These are phyloP conservation scores for Microbotryomycetes sp. DNA, from an alignment of 1,284 basidiomycete species.

Conservation along the genomic window DNA sequence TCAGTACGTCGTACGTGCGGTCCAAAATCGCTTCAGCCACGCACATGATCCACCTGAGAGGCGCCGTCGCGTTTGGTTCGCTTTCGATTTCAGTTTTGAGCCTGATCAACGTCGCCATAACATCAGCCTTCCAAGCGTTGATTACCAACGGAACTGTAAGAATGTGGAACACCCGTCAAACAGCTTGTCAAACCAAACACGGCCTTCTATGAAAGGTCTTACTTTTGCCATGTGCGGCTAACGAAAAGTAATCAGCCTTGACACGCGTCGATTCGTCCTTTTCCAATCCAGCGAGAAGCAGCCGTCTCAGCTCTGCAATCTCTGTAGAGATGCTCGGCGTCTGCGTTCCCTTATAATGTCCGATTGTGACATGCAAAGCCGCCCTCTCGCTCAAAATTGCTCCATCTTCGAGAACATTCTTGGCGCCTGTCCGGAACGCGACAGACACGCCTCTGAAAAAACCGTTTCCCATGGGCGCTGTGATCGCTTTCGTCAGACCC, in stretches of 20 bases:
- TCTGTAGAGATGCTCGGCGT: slow-evolving; percentile 56
- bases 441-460: slow-evolving; percentile 50
- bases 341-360: slow-evolving; percentile 42
- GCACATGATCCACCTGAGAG: slow-evolving; percentile 48
- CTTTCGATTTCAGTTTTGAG: slow-evolving; percentile 65
- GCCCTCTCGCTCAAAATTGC: slow-evolving; percentile 61
- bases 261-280: slow-evolving; percentile 55
- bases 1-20: too few relatives aligned
- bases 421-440: slow-evolving; percentile 56
- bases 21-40: too few relatives aligned
- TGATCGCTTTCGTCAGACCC: slow-evolving; percentile 56
- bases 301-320: slow-evolving; percentile 58
- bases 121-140: slow-evolving; percentile 60
- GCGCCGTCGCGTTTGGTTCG: slow-evolving; percentile 47
- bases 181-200: slow-evolving; percentile 45
- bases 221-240: not conserved
- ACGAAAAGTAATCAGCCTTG: slow-evolving; percentile 44
- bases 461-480: slow-evolving; percentile 42
- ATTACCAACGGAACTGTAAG: slow-evolving; percentile 65
- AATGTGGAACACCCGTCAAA: too few relatives aligned
- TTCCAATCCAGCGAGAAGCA: too few relatives aligned
- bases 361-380: slow-evolving; percentile 63
- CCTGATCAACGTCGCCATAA: slow-evolving; percentile 64
- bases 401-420: slow-evolving; percentile 54
- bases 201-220: slow-evolving; percentile 3